Evolutionary conservation across 805 yeast species (phyloP), one percentile per base, ranked within the genome.

Genomic region (Starmera dryadoides): DNA sequence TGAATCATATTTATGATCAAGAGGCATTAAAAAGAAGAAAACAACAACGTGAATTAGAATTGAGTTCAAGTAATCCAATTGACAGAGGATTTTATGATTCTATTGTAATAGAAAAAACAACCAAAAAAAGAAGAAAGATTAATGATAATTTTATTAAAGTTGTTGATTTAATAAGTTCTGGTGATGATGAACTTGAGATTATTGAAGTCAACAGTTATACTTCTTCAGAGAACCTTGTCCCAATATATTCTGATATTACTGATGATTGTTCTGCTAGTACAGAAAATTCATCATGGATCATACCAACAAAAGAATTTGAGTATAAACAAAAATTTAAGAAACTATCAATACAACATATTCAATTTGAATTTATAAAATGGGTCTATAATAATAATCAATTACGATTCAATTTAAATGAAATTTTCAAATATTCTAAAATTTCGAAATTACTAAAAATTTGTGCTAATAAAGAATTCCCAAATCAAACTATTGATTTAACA

Each of bases 341-440:
- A 7, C 39, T 22, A 8, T 30, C 39, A 6, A 10, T 40, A 16
- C 37, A 22, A 34, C 36, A 30, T 25, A 41, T 36, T 14, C 50
- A 42, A 16, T 32, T 52, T 4, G 43, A 47, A 19, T 28, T 61
- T 2, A 36, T 58, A 4, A 43, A 43, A 30, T 55, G 56, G 50
- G 47, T 57, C 15, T 38, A 49, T 5, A 25, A 33, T 6, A 44
- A 43, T 19, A 23, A 33, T 0, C 28, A 37, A n/a, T 7, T 17
- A 2, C 45, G 38, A 23, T 45, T 61, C 19, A 46, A 47, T 14
- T 40, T 50, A 10, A 39, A 43, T n/a, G 38, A 43, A 7, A 44
- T 51, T 0, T 49, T 35, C 22, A 19, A 43, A 10, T 43, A 54
- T 15, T 20, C 34, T 1, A 30, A 20, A 3, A 31, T 60, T 1